A percentile compares a stretch with the other conserved stretches of the same genome.
Conservation (phyloP, 139 green algal genomes). For the Ulvella scutata region DNA sequence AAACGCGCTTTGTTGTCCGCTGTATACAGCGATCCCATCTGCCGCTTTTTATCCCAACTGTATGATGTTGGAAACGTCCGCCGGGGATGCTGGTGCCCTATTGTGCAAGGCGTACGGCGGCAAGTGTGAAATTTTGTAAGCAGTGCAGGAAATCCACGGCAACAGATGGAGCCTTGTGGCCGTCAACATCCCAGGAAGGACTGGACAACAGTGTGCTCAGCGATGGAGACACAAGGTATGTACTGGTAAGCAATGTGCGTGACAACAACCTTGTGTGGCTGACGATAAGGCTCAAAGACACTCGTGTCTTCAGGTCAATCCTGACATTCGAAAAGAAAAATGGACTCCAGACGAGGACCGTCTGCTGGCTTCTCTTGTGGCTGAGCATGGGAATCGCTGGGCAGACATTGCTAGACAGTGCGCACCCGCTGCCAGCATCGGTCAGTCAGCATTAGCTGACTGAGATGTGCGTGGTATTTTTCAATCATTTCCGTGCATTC, state of each 20-base stretch:
- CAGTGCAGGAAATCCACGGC: conserved; percentile 10
- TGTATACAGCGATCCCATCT: background rate
- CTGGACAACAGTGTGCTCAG: conserved; percentile 73
- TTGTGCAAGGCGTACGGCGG: no score
- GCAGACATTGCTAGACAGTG: conserved; percentile 48
- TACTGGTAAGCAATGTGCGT: no score
- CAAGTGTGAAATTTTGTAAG: background rate
- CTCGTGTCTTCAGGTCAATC: conserved; percentile 66
- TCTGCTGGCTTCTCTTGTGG: conserved; percentile 34
- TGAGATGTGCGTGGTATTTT: no score
- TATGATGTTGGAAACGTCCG: background rate
- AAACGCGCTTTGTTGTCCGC: background rate
- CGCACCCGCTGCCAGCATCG: no score
- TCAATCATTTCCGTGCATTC: no score
- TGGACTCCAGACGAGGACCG: conserved; percentile 56
- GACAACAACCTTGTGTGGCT: no score
- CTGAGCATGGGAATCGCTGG: conserved; percentile 40
- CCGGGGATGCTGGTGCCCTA: background rate
- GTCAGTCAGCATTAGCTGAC: no score
- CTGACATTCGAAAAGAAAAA: conserved; percentile 60
- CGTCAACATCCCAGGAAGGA: conserved; percentile 52
- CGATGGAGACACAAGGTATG: conserved; percentile 68
- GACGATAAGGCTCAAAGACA: no score
- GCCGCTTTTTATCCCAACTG: background rate
- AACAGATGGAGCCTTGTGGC: conserved; percentile 62